These are phyloP conservation scores for Penicillium flavigenum DNA, from an alignment of 495 filamentous ascomycete genomes.

Conservation along the genomic window DNA sequence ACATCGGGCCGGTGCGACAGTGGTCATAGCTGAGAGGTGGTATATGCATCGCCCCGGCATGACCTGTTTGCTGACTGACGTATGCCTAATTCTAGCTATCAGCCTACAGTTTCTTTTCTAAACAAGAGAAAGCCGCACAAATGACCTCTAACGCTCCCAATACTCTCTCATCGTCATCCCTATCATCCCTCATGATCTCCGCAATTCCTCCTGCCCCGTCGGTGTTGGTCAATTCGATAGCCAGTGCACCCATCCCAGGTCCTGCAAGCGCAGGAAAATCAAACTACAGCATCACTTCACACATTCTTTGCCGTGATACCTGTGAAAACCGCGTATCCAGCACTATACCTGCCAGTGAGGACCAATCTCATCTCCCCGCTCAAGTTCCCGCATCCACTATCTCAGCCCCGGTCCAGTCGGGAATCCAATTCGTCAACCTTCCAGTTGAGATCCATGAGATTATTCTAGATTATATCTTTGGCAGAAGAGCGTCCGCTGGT, in stretches of 20 bases:
- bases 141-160: neutral
- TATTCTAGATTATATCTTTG: conserved; percentile 67
- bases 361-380: conserved; percentile 7
- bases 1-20: neutral
- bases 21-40: neutral
- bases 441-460: conserved; percentile 71
- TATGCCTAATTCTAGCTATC: neutral
- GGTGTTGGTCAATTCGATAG: conserved; percentile 38
- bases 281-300: conserved; percentile 30
- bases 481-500: conserved; percentile 51
- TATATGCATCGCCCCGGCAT: neutral
- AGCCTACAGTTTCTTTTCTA: neutral
- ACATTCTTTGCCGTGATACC: conserved; percentile 26
- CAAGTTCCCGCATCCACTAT: conserved; percentile 15
- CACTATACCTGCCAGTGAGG: neutral
- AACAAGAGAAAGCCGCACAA: neutral
- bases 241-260: conserved; percentile 19
- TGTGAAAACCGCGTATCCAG: neutral
- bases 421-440: conserved; percentile 49
- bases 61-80: neutral
- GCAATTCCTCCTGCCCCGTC: conserved; percentile 32
- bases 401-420: conserved; percentile 15
- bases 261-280: conserved; percentile 22
- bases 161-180: neutral
- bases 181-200: conserved; percentile 29